Evolutionary conservation across 306 rosid genomes (phyloP).

Genomic region (Cucumis melo): DNA sequence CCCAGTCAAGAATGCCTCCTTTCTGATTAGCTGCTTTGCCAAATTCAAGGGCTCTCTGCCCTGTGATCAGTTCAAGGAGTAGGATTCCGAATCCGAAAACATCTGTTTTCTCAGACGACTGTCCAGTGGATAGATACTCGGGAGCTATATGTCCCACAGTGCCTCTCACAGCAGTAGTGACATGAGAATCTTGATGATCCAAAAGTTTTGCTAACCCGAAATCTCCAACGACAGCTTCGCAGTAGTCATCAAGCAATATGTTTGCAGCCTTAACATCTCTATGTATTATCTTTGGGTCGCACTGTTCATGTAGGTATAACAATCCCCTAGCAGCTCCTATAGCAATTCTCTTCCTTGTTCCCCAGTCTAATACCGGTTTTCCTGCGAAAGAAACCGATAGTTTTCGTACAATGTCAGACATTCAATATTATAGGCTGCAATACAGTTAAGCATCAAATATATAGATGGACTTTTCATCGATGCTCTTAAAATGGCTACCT

Average conservation of each 20-base stretch:
- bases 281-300: conserved; percentile 92
- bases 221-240: conserved; percentile 96
- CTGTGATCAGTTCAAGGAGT: conserved; percentile 82
- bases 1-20: conserved; percentile 98
- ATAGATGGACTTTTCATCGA: neutral
- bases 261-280: conserved; percentile 96
- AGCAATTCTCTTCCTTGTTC: conserved; percentile 77
- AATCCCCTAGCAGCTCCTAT: conserved; percentile 88
- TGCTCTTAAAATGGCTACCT: conserved; percentile 20
- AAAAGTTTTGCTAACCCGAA: conserved; percentile 93
- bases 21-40: conserved; percentile 81
- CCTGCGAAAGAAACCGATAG: conserved; percentile 17
- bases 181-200: conserved; percentile 92
- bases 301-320: conserved; percentile 82
- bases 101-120: conserved; percentile 91
- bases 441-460: neutral
- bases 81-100: conserved; percentile 90
- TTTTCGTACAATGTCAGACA: neutral
- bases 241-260: conserved; percentile 79
- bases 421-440: neutral
- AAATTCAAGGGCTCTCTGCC: conserved; percentile 77
- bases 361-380: conserved; percentile 77
- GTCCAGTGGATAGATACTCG: conserved; percentile 90
- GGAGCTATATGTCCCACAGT: conserved; percentile 96
- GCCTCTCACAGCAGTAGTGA: conserved; percentile 91